phyloP scores from a whole-genome alignment of 495 filamentous ascomycete genomes.

The Penicillium salamii region DNA sequence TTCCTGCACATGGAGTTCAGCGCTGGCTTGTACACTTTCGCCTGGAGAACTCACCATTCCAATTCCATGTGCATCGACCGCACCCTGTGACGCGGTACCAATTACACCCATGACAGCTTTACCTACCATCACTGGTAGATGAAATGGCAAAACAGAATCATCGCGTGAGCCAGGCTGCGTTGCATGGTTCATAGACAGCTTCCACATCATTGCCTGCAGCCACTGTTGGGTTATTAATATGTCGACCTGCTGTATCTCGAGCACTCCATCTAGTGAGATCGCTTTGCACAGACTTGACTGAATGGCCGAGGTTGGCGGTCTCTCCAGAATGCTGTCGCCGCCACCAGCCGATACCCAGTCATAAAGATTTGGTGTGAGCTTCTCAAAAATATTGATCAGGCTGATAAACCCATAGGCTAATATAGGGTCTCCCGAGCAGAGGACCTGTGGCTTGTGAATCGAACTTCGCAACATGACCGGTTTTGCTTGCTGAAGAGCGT shows the following conservation, averaged over 20 bases:
- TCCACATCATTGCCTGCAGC: slow-evolving; percentile 62
- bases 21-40: neutral
- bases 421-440: slow-evolving; percentile 46
- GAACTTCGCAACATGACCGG: slow-evolving; percentile 53
- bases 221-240: slow-evolving; percentile 61
- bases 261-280: slow-evolving; percentile 43
- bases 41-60: slow-evolving; percentile 52
- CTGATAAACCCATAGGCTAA: slow-evolving; percentile 52
- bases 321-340: slow-evolving; percentile 34
- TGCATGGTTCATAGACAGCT: slow-evolving; percentile 52
- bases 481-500: slow-evolving; percentile 52
- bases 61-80: slow-evolving; percentile 59
- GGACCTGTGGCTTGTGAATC: slow-evolving; percentile 44
- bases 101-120: slow-evolving; percentile 53
- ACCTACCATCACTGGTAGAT: slow-evolving; percentile 56
- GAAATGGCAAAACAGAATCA: slow-evolving; percentile 53
- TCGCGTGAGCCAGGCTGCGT: slow-evolving; percentile 43
- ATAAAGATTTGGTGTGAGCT: slow-evolving; percentile 40
- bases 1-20: slow-evolving; percentile 24
- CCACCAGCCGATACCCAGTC: slow-evolving; percentile 43
- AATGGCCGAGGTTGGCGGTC: slow-evolving; percentile 36
- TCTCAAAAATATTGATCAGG: slow-evolving; percentile 52
- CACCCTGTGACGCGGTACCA: slow-evolving; percentile 47
- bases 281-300: slow-evolving; percentile 40
- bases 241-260: slow-evolving; percentile 58